These are phyloP conservation scores for Citrullus amarus DNA, from an alignment of 306 rosid species.

Conservation along the genomic window DNA sequence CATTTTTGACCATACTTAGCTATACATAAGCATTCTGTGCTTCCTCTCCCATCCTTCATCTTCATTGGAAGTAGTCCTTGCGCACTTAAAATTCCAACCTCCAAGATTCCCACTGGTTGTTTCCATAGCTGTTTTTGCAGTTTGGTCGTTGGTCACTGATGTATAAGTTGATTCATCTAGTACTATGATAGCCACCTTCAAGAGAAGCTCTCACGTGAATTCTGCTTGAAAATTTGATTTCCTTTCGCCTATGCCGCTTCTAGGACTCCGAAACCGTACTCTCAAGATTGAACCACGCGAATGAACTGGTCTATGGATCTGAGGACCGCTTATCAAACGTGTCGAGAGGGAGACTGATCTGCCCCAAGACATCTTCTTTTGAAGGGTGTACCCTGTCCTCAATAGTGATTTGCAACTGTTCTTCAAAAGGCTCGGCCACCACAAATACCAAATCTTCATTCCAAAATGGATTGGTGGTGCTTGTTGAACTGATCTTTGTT, in stretches of 20 bases:
- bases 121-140: conserved; percentile 94
- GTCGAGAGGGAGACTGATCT: conserved; percentile 51
- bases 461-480: conserved; percentile 62
- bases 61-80: conserved; percentile 89
- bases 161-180: conserved; percentile 85
- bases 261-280: conserved; percentile 60
- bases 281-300: conserved; percentile 90
- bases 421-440: conserved; percentile 95
- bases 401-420: conserved; percentile 45
- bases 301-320: conserved; percentile 75
- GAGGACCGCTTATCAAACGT: conserved; percentile 61
- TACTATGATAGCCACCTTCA: conserved; percentile 97
- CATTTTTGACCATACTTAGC: conserved; percentile 92
- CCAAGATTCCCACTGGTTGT: conserved; percentile 69
- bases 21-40: conserved; percentile 81
- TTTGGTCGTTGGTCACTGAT: conserved; percentile 84
- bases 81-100: conserved; percentile 81
- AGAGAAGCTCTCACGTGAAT: conserved; percentile 82
- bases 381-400: conserved; percentile 69
- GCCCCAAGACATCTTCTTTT: conserved; percentile 73
- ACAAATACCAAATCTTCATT: conserved; percentile 86
- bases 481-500: conserved; percentile 50
- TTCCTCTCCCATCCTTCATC: conserved; percentile 66
- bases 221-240: conserved; percentile 69
- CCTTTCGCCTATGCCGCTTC: conserved; percentile 87